Conservation (phyloP, 202 grass and related monocot genomes). For the Bolboschoenoplectus hybrid region DNA sequence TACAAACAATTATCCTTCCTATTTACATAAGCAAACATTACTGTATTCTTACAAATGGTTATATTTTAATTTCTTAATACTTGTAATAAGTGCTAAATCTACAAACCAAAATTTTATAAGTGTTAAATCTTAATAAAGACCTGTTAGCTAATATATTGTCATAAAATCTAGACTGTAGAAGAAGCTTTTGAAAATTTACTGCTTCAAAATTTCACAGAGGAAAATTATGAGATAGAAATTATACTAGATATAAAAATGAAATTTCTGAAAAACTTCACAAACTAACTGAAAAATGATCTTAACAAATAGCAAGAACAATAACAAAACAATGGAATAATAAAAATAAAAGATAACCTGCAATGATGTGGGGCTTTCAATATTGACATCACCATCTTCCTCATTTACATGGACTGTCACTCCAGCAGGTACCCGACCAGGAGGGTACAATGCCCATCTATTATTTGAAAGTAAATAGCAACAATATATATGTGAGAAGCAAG, state of each 20-base stretch:
- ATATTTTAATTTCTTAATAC: too few species aligned
- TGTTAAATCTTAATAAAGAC: neutral
- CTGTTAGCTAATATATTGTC: neutral
- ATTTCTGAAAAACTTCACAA: neutral
- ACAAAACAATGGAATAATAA: neutral
- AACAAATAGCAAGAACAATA: conserved; percentile 28
- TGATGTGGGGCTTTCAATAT: conserved; percentile 87
- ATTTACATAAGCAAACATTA: neutral
- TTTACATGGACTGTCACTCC: conserved; percentile 94
- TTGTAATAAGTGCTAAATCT: neutral
- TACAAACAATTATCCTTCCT: neutral
- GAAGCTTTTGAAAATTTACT: neutral
- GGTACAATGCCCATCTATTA: conserved; percentile 95
- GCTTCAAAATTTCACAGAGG: neutral
- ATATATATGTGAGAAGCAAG: neutral
- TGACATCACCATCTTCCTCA: conserved; percentile 94
- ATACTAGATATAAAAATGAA: neutral
- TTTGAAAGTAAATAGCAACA: conserved; percentile 45
- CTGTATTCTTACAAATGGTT: neutral
- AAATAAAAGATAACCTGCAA: conserved; percentile 58
- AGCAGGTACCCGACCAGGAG: conserved; percentile 87
- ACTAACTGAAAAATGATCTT: conserved; percentile 22
- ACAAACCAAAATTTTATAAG: neutral
- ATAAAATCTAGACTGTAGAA: neutral
- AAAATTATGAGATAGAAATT: neutral